Conservation (phyloP, 495 filamentous ascomycete genomes). For the Pyronema omphalodes region DNA sequence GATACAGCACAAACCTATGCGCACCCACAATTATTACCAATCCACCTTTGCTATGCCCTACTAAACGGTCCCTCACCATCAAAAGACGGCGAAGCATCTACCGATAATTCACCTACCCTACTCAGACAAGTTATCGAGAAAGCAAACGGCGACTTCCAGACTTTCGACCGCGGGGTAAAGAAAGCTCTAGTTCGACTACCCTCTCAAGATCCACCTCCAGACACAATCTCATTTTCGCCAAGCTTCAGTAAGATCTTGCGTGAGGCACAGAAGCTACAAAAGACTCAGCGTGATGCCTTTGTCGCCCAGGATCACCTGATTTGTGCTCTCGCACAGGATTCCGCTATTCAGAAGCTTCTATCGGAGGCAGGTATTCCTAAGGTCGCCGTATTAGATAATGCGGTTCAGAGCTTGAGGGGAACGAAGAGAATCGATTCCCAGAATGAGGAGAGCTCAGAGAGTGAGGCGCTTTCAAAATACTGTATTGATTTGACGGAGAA, state of each 20-base stretch:
- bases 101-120: conserved; percentile 48
- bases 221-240: conserved; percentile 62
- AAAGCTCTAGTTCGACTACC: conserved; percentile 78
- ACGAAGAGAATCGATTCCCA: conserved; percentile 84
- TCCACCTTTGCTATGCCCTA: conserved; percentile 77
- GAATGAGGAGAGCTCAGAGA: conserved; percentile 74
- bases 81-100: conserved; percentile 46
- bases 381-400: conserved; percentile 68
- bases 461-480: conserved; percentile 90
- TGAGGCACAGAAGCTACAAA: conserved; percentile 72
- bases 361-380: conserved; percentile 85
- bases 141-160: conserved; percentile 79
- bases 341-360: conserved; percentile 49
- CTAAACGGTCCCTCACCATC: conserved; percentile 57
- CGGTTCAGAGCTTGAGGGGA: conserved; percentile 74
- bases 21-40: conserved; percentile 71
- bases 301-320: conserved; percentile 92
- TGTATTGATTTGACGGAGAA: conserved; percentile 92
- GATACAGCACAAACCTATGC: conserved; percentile 67
- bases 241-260: conserved; percentile 64
- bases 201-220: conserved; percentile 85
- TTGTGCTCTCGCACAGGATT: conserved; percentile 58
- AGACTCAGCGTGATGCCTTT: conserved; percentile 87
- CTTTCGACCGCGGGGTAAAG: conserved; percentile 73
- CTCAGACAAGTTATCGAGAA: conserved; percentile 89